phyloP scores from a whole-genome alignment of 1,139 yeast species.

The Kodamaea sp. region DNA sequence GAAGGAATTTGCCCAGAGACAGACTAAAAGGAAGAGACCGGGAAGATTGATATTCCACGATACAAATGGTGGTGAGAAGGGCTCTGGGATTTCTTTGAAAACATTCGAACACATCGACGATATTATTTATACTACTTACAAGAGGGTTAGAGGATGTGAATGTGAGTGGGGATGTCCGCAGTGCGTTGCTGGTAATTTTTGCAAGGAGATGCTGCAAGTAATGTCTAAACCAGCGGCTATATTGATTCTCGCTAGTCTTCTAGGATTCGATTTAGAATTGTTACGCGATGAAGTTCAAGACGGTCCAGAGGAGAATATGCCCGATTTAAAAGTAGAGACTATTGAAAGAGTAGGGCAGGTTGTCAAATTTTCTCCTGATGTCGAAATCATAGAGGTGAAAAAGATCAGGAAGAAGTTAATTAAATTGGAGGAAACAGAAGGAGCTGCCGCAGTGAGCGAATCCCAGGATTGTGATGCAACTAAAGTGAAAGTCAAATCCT shows the following conservation, averaged over 20 bases:
- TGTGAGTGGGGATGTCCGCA: conserved; percentile 90
- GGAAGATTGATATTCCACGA: conserved; percentile 85
- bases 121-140: conserved; percentile 59
- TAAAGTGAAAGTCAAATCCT: too few relatives aligned
- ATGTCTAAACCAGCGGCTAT: conserved; percentile 85
- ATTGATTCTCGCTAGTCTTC: conserved; percentile 59
- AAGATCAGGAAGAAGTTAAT: conserved; percentile 17
- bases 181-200: conserved; percentile 77
- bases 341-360: conserved; percentile 47
- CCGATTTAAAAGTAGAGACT: conserved; percentile 66
- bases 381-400: conserved; percentile 54
- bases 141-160: conserved; percentile 61
- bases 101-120: conserved; percentile 77
- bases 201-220: conserved; percentile 80
- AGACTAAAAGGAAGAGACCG: conserved; percentile 72
- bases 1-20: conserved; percentile 81
- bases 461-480: too few relatives aligned
- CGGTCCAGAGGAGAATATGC: conserved; percentile 88
- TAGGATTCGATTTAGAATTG: conserved; percentile 46
- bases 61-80: conserved; percentile 73
- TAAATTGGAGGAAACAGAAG: conserved; percentile 5
- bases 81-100: conserved; percentile 77
- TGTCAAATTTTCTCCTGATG: conserved; percentile 59
- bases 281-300: conserved; percentile 47
- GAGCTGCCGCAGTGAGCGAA: too few relatives aligned